Evolutionary conservation across 73 alveolate species (phyloP), one percentile per base, ranked within the genome.

Genomic region (Stentor coeruleus): DNA sequence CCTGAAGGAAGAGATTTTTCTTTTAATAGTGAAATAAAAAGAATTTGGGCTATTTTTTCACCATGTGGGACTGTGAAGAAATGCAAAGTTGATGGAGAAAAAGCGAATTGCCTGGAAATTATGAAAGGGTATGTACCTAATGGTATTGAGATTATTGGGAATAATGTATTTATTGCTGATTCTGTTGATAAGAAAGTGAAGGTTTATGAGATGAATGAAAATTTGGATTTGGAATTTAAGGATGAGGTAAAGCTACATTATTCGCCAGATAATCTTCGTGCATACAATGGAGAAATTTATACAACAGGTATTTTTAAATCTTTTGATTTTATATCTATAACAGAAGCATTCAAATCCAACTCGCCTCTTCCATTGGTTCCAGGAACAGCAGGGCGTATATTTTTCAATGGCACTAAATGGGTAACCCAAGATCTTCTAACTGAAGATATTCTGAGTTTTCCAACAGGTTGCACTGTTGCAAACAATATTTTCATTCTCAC

Each of bases 1-100:
- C 79, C 79, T 28, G 79, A 66, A 66, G 79, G 79, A 37, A 20
- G 79, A 20, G 79, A 66, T 33, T 15, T 28, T 33, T 26, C 42
- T 66, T 20, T 33, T 15, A 1, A 20, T 37, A 66, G 49, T 20
- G n/a, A 20, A 28, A 28, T 66, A 20, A 66, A 20, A 37, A 20
- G 79, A 26, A 66, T 49, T 49, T 49, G 26, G n/a, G 39, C 79
- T 15, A 66, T 11, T 20, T 28, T 66, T 26, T 66, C 14, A 37
- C 37, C 33, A 49, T 11, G 20, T 11, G 66, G 6, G 66, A 49
- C 6, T 49, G 28, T 20, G 20, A 49, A 11, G 20, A 49, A 49
- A 20, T 49, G 28, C 66, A 20, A 11, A 6, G 28, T 49, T 20
- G 20, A 20, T 11, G 66, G 20, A 11, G 66, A 49, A 11, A 6